phyloP scores from a whole-genome alignment of 2,329 filamentous ascomycete genomes.

The Colletotrichum euphorbiae region DNA sequence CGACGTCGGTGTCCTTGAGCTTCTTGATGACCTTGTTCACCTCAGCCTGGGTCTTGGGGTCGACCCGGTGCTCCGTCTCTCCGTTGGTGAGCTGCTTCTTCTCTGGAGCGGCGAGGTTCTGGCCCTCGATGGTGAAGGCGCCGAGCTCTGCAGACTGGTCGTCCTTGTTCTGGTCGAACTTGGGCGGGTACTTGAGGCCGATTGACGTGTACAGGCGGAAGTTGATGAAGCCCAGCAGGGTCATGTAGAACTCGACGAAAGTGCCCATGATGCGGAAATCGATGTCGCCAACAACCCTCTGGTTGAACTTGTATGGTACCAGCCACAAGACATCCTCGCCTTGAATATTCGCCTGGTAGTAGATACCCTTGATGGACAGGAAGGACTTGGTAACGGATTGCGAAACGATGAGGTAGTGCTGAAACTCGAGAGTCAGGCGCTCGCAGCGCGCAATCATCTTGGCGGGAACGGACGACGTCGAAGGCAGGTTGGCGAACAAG shows the following conservation, averaged over 20 bases:
- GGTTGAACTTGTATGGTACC: conserved; percentile 97
- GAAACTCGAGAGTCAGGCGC: conserved; percentile 92
- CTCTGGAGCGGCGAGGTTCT: conserved; percentile 67
- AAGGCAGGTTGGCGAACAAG: conserved; percentile 95
- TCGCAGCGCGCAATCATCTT: conserved; percentile 98
- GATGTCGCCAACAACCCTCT: conserved; percentile 91
- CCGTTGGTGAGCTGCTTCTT: conserved; percentile 65
- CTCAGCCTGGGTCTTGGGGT: conserved; percentile 72
- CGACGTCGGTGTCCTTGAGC: conserved; percentile 67
- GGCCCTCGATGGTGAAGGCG: conserved; percentile 89
- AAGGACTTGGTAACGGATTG: conserved; percentile 95
- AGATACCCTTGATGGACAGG: conserved; percentile 98
- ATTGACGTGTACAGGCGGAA: conserved; percentile 92
- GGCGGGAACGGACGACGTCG: conserved; percentile 86
- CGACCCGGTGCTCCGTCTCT: conserved; percentile 62
- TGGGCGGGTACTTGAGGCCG: conserved; percentile 94
- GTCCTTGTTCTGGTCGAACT: conserved; percentile 88
- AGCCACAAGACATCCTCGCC: conserved; percentile 98
- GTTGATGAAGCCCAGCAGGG: conserved; percentile 94
- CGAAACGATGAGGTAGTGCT: conserved; percentile 95
- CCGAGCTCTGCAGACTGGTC: conserved; percentile 90
- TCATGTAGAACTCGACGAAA: conserved; percentile 99
- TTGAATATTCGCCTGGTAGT: conserved; percentile 97
- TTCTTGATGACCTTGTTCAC: conserved; percentile 77
- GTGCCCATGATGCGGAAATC: conserved; percentile 99